Evolutionary conservation across 2,329 filamentous ascomycete genomes (phyloP).

Genomic region (Tolypocladium nubicola): DNA sequence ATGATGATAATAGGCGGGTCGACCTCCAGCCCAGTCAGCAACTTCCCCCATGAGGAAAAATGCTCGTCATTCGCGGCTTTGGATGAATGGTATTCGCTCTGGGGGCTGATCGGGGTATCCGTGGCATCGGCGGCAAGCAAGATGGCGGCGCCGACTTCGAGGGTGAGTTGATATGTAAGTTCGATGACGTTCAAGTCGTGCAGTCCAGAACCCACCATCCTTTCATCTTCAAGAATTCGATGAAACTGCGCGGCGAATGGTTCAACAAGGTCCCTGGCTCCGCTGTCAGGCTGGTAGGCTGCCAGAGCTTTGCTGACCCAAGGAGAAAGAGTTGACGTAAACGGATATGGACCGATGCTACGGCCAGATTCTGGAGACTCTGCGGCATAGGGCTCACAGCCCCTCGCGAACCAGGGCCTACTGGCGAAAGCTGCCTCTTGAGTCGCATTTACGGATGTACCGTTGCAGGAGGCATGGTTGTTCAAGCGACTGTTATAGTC

Average conservation of each 20-base stretch:
- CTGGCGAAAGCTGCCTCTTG: not conserved
- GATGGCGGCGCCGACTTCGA: constrained; percentile 1
- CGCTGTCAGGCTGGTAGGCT: not conserved
- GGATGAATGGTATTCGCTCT: not conserved
- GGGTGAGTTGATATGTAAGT: constrained; percentile 1
- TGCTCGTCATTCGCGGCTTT: constrained; percentile 1
- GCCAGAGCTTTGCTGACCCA: not conserved
- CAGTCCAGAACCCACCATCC: not conserved
- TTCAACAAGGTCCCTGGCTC: not conserved
- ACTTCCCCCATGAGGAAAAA: constrained; percentile 2
- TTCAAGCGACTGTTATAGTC: not conserved
- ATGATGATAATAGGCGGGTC: constrained; percentile 6
- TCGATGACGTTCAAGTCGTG: constrained; percentile 3
- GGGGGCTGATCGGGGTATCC: not conserved
- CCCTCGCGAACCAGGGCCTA: not conserved
- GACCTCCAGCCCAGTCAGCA: constrained; percentile 5
- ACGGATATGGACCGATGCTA: constrained; percentile 1
- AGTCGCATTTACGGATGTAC: not conserved
- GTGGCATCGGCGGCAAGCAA: constrained; percentile 1
- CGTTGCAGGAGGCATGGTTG: not conserved
- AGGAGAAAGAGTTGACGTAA: constrained; percentile 1
- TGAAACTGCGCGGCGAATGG: constrained; percentile 1
- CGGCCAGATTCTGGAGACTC: not conserved
- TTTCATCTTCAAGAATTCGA: not conserved
- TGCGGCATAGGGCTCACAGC: not conserved